Evolutionary conservation across 2,329 filamentous ascomycete species (phyloP), one percentile per base, ranked within the genome.

Genomic region (Penicillium sp.): DNA sequence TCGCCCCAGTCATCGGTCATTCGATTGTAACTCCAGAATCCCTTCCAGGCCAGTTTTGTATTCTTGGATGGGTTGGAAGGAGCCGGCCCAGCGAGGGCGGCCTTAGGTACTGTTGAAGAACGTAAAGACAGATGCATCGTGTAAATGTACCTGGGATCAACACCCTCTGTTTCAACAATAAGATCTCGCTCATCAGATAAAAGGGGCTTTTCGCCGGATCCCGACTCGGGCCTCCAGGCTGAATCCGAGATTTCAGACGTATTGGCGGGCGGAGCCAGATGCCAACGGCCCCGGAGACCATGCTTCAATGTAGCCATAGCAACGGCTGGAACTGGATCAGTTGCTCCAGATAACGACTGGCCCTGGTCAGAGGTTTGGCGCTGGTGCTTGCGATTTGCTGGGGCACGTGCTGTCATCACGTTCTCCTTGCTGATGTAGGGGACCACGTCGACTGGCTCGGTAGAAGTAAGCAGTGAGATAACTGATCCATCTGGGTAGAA

Each of bases 401-500:
- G 56, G 18, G 66, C 59, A 24, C 68, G 66, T 2, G 76, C 73
- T 3, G 70, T 65, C 36, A 69, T 78, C 36, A 93, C 71, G 47
- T 89, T 83, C 29, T 91, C 87, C 57, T 85, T 86, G 36, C 85
- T 91, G 18, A 99, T 81, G 66, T 93, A 83, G 52, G 92, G 90
- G 0, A 99, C 91, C 11, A 97, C 90, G 16, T 95, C 90, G n/a
- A 82, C 76, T 1, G 94, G 94, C 69, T 96, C 91, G 5, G 83
- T 76, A 0, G 90, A 95, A 0, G 89, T 91, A 34, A 95, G 82
- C 1, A 99, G 81, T 50, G 87, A 91, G 55, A 97, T 86, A 60
- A 83, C 86, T 1, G 89, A 88, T 27, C 94, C 94, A 72, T 97
- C 91, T 22, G 92, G 89, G 77, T 94, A 94, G 78, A 99, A 94